phyloP scores from a whole-genome alignment of 148 eudicot genomes.

The Silene uniflora region DNA sequence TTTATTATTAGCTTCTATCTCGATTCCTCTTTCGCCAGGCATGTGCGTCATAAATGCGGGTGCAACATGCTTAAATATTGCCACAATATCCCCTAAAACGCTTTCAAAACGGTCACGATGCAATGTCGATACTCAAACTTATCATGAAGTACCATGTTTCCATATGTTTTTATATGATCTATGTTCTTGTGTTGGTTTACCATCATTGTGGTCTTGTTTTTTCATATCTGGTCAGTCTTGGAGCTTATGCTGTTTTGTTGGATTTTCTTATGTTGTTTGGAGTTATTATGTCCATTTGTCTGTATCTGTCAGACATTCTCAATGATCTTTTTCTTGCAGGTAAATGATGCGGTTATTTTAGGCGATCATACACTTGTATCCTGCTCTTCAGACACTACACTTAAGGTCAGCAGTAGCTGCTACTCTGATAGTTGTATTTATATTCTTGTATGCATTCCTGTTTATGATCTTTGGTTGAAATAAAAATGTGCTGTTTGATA shows the following conservation, averaged over 20 bases:
- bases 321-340: conserved; percentile 47
- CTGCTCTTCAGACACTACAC: conserved; percentile 90
- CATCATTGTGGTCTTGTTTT: neutral
- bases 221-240: neutral
- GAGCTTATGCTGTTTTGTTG: neutral
- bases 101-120: neutral
- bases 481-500: conserved; percentile 9
- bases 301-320: neutral
- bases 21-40: neutral
- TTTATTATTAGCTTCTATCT: neutral
- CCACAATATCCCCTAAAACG: neutral
- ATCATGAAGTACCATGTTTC: too few relatives aligned
- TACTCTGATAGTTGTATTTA: neutral
- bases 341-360: conserved; percentile 79
- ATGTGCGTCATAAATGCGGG: neutral
- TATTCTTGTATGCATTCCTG: neutral
- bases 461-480: conserved; percentile 3
- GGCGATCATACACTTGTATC: conserved; percentile 86
- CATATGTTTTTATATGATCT: neutral
- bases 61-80: neutral
- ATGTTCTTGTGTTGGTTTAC: neutral
- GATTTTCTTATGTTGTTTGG: neutral
- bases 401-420: conserved; percentile 52
- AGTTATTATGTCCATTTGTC: neutral
- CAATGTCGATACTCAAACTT: neutral